These are phyloP conservation scores for Dothiorella sarmentorum DNA, from an alignment of 2,329 filamentous ascomycete species.

Conservation along the genomic window DNA sequence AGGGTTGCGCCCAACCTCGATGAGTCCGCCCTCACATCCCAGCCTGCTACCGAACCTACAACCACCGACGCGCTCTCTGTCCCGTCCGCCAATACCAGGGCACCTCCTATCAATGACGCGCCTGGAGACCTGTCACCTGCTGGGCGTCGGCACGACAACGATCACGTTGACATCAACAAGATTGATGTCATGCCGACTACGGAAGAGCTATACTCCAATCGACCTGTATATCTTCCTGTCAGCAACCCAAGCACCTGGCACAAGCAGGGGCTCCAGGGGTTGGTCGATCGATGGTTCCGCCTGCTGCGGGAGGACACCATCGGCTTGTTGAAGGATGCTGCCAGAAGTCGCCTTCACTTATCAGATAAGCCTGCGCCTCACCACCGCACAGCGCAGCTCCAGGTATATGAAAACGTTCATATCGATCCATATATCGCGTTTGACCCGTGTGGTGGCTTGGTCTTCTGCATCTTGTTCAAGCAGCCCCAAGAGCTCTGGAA, in stretches of 20 bases:
- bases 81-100: too few species aligned
- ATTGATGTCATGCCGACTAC: constrained; percentile 32
- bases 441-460: neutral
- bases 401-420: neutral
- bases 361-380: neutral
- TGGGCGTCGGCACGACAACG: constrained; percentile 29
- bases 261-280: constrained; percentile 30
- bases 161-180: constrained; percentile 30
- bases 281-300: constrained; percentile 55
- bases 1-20: too few species aligned
- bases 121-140: too few species aligned
- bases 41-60: too few species aligned
- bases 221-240: constrained; percentile 26
- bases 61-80: too few species aligned
- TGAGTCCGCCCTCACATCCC: too few species aligned
- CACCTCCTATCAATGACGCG: too few species aligned
- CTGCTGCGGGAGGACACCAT: constrained; percentile 52
- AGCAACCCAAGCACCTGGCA: neutral
- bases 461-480: neutral
- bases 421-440: neutral
- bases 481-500: neutral
- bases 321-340: neutral
- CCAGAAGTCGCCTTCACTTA: neutral
- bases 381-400: neutral
- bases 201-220: constrained; percentile 34